Percentiles rank a stretch among this genome's conserved stretches.
Conservation (phyloP, 2,329 filamentous ascomycete genomes). For the Trichoderma lentiforme region DNA sequence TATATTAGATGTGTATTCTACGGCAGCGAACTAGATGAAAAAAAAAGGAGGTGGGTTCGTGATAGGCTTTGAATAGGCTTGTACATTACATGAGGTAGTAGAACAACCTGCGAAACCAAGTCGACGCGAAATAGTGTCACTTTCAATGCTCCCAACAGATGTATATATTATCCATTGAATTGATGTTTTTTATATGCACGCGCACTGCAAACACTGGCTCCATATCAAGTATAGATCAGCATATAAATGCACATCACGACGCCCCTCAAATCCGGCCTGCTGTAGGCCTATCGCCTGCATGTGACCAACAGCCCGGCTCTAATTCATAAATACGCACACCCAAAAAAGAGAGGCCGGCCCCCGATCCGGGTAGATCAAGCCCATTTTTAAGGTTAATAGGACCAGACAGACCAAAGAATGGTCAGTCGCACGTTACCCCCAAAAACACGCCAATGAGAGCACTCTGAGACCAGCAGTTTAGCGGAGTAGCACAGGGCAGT, state of each 20-base stretch:
- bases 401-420: not conserved
- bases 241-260: not conserved
- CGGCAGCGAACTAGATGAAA: not conserved
- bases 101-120: not conserved
- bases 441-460: not conserved
- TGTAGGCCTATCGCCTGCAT: not conserved
- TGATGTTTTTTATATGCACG: not conserved
- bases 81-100: not conserved
- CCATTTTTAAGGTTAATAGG: constrained; percentile 15
- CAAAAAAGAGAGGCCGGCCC: not conserved
- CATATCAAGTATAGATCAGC: not conserved
- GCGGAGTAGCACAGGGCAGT: constrained; percentile 13
- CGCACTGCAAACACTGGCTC: not conserved
- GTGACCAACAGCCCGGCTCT: not conserved
- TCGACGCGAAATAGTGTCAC: too few species aligned
- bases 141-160: not conserved
- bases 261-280: not conserved
- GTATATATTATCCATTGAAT: not conserved
- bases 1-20: constrained; percentile 17
- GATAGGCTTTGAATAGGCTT: not conserved
- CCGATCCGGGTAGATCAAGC: not conserved
- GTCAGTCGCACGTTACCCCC: not conserved
- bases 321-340: not conserved
- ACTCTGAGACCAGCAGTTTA: not conserved
- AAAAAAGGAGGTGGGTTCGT: not conserved